These are phyloP conservation scores for Biscogniauxia mediterranea DNA, from an alignment of 2,329 filamentous ascomycete genomes.

Conservation along the genomic window DNA sequence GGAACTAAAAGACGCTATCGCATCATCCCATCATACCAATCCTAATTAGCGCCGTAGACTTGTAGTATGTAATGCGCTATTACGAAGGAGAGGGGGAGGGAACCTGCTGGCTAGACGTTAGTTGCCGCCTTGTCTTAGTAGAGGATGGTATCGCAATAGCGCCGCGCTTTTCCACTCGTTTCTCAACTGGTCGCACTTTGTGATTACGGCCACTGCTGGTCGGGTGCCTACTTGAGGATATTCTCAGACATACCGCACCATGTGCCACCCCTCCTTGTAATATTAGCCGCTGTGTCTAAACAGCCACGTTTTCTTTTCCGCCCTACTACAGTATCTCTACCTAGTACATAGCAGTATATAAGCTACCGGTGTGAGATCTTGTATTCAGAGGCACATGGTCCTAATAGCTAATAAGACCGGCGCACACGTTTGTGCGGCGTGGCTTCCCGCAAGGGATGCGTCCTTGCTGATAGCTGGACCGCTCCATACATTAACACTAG, in stretches of 20 bases:
- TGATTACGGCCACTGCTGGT: background rate
- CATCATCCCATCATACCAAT: background rate
- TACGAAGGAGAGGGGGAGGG: background rate
- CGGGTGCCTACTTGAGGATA: constrained; percentile 4
- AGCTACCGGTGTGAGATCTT: background rate
- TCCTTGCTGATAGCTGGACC: background rate
- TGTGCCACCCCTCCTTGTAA: constrained; percentile 16
- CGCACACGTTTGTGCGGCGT: background rate
- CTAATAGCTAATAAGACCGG: background rate
- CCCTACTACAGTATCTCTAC: background rate
- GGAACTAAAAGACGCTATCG: background rate
- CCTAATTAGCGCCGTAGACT: background rate
- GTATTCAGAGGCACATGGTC: background rate
- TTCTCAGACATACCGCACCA: constrained; percentile 17
- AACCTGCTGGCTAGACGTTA: background rate
- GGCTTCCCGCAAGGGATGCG: background rate
- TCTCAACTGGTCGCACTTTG: constrained; percentile 9
- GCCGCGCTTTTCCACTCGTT: constrained; percentile 3
- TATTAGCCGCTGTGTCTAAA: constrained; percentile 1
- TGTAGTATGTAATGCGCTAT: background rate
- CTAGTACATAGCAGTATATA: too few relatives aligned
- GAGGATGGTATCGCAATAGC: constrained; percentile 11
- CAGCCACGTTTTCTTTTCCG: background rate
- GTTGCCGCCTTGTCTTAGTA: background rate
- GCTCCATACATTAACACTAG: too few relatives aligned